Conservation (phyloP, 352 stramenopile species). For the Phytophthora agathidicida region DNA sequence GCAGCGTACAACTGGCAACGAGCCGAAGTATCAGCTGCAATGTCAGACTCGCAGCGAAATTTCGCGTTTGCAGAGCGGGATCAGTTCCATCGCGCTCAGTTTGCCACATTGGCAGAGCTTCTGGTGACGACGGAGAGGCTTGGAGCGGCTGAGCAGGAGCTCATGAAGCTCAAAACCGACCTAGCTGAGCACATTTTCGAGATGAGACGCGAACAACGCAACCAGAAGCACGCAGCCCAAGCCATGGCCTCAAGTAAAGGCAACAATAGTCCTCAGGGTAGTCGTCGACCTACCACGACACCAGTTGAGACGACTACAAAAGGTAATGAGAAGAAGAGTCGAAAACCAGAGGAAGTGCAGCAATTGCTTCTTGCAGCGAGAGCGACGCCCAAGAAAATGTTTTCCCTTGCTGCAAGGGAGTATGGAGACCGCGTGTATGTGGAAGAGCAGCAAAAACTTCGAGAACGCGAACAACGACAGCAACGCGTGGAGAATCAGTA, state of each 20-base stretch:
- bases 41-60: constrained; percentile 74
- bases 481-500: constrained; percentile 60
- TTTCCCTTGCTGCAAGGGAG: constrained; percentile 59
- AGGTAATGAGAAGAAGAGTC: constrained; percentile 8
- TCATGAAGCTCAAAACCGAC: constrained; percentile 63
- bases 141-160: constrained; percentile 50
- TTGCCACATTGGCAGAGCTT: constrained; percentile 50
- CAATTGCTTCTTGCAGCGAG: constrained; percentile 19
- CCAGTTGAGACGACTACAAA: not conserved
- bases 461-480: constrained; percentile 29
- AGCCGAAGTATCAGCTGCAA: constrained; percentile 58
- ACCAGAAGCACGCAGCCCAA: constrained; percentile 39
- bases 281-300: constrained; percentile 21
- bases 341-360: constrained; percentile 20
- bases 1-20: constrained; percentile 56
- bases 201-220: constrained; percentile 52
- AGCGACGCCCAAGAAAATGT: constrained; percentile 46
- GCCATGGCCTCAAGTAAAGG: constrained; percentile 3
- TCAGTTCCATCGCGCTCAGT: constrained; percentile 48
- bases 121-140: constrained; percentile 53
- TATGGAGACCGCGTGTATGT: constrained; percentile 46
- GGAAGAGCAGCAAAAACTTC: constrained; percentile 50
- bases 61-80: constrained; percentile 67
- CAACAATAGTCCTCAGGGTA: not conserved
- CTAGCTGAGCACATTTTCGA: constrained; percentile 74